Evolutionary conservation across 106 monocot genomes (phyloP), one percentile per base, ranked within the genome.

Genomic region (Apostasia shenzhenica): DNA sequence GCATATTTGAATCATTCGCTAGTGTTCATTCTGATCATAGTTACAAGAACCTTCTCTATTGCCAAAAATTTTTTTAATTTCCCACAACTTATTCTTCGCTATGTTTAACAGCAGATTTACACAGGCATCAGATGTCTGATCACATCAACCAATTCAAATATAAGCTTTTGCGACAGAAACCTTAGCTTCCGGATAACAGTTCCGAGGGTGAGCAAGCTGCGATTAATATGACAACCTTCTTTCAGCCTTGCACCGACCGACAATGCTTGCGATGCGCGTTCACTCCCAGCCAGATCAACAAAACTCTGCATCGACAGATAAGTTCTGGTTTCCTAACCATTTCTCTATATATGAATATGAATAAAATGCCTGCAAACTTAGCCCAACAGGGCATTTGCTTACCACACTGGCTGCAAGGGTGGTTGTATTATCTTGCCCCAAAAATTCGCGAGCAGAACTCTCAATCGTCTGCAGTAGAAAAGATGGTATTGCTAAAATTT

Each of bases 281-380:
- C 99, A 66, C 99, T 99, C 53, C 99, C 99, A 39, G 93, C 99
- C 59, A 99, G 80, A 87, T 99, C 99, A 60, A 99, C 93, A 84
- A 99, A 99, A 75, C 90, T 83, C 99, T 99, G 85, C 71, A 76
- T 72, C 8, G 69, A 49, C 68, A 55, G 47, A 56, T 14, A 10
- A 51, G 57, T 48, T 70, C 5, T 48, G 38, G 38, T 14, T 8
- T 58, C 47, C 3, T 13, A 12, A 55, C 5, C 26, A n/a, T n/a
- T 45, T 43, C 39, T 47, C 45, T 66, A 55, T 72, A 37, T 46
- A 50, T 14, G 10, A 51, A 51, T 42, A 60, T 43, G 4, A 14
- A 48, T 7, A 1, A 7, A 43, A 8, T 11, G 7, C 7, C 42
- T 51, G 26, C 26, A 53, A 59, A 48, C 2, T n/a, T 4, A 66